Conservation (phyloP, 805 yeast species). For the Isabelozyma heimii region DNA sequence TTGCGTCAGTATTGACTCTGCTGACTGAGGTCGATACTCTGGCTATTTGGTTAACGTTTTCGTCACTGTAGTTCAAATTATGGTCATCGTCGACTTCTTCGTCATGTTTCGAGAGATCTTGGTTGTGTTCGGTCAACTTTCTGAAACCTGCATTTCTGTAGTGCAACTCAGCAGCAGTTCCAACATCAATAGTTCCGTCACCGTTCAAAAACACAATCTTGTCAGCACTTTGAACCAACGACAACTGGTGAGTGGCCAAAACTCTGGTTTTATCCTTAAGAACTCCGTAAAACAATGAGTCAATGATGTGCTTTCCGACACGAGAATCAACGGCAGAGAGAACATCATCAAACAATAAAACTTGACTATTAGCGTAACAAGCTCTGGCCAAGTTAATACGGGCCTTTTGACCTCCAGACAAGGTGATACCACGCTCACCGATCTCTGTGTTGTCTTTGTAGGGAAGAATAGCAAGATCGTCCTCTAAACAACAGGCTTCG, state of each 20-base stretch:
- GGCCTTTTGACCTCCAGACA: constrained; percentile 47
- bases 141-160: constrained; percentile 44
- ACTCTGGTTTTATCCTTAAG: constrained; percentile 32
- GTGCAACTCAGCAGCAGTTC: constrained; percentile 29
- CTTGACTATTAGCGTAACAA: constrained; percentile 30
- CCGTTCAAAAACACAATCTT: constrained; percentile 37
- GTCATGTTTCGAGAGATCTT: constrained; percentile 19
- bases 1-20: not conserved
- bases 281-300: constrained; percentile 31
- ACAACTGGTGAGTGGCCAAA: constrained; percentile 44
- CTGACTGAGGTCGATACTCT: not conserved
- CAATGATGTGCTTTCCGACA: constrained; percentile 41
- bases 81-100: constrained; percentile 30
- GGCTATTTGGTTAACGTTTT: constrained; percentile 4
- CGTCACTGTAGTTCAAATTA: constrained; percentile 7
- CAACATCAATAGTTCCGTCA: constrained; percentile 40
- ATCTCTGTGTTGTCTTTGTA: constrained; percentile 41
- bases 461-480: constrained; percentile 32
- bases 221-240: constrained; percentile 37
- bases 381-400: constrained; percentile 45
- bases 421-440: constrained; percentile 44
- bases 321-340: constrained; percentile 43
- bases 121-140: constrained; percentile 48
- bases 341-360: constrained; percentile 42
- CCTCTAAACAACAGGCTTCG: constrained; percentile 38